Evolutionary conservation across 2,329 filamentous ascomycete genomes (phyloP).

Genomic region (Epichloe bromicola): DNA sequence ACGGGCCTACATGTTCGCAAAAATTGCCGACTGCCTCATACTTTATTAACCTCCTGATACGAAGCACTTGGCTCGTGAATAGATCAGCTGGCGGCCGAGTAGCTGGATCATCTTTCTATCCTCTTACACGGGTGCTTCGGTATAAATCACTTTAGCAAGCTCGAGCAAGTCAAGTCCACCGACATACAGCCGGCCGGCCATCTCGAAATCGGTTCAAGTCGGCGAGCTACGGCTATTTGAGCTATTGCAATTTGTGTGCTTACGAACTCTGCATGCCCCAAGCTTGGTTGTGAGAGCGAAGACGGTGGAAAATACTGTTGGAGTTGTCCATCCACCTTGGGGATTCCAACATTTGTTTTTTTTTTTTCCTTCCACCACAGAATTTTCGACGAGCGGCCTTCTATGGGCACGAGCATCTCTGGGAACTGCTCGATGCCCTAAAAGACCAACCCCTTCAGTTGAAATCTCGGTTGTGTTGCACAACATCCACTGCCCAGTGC

Average conservation of each 20-base stretch:
- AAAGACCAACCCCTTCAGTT: not conserved
- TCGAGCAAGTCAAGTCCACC: not conserved
- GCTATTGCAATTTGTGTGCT: not conserved
- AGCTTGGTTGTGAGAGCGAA: not conserved
- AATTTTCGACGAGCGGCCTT: not conserved
- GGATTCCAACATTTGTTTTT: not conserved
- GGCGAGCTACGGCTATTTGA: not conserved
- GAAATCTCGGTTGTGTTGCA: slow-evolving; percentile 3
- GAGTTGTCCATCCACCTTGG: not conserved
- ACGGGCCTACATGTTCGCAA: not conserved
- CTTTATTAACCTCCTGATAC: not conserved
- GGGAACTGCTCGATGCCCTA: not conserved
- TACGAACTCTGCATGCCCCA: not conserved
- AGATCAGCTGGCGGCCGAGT: not conserved
- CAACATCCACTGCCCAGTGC: not conserved
- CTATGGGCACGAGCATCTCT: not conserved
- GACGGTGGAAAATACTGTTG: not conserved
- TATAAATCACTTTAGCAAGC: not conserved
- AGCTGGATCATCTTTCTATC: not conserved
- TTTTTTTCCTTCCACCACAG: not conserved
- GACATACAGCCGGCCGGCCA: not conserved
- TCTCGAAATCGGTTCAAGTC: not conserved
- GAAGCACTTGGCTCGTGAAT: not conserved
- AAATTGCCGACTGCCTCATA: not conserved
- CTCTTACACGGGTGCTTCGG: not conserved